Evolutionary conservation across 208 protist species (phyloP), one percentile per base, ranked within the genome.

Genomic region (Leishmania tropica): DNA sequence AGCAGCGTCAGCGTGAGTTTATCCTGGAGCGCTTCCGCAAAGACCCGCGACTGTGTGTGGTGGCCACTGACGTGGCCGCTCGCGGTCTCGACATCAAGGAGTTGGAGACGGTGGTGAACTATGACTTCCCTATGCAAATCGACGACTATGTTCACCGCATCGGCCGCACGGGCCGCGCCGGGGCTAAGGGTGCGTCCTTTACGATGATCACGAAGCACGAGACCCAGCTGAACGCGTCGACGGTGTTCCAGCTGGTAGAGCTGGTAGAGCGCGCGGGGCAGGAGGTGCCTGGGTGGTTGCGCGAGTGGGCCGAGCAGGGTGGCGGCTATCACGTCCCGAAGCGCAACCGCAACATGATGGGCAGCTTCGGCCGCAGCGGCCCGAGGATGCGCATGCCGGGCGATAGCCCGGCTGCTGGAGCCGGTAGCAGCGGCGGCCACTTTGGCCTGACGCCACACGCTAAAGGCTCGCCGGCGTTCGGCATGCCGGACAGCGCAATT

Each of bases 111-210:
- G 99, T 99, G 40, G 98, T 99, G 78, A 99, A 99, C 90, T 99
- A 99, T 87, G 99, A 99, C 88, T 99, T 99, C 93, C 99, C 99
- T 13, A 99, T 99, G 86, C 98, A 99, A 87, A 99, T 99, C 76
- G 99, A 99, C 86, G 96, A 99, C 83, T 99, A 99, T 87, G 92
- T 99, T 24, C 99, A 99, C 91, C 95, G 99, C 78, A 99, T 99
- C 83, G 99, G 96, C 78, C 94, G 96, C 72, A 98, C 96, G 7
- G 96, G 96, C 35, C 96, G 96, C 42, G 96, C 96, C 17, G 96
- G 96, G 3, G 94, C 93, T 1, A 97, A 97, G 75, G 96, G 96
- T 28, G 90, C 92, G 72, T 85, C 94, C 65, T 91, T 94, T 83
- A 98, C 94, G 48, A 88, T 98, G 75, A 92, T 98, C 84, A 96